Evolutionary conservation across 106 monocot species (phyloP).

Genomic region (Acanthochlamys bracteata): DNA sequence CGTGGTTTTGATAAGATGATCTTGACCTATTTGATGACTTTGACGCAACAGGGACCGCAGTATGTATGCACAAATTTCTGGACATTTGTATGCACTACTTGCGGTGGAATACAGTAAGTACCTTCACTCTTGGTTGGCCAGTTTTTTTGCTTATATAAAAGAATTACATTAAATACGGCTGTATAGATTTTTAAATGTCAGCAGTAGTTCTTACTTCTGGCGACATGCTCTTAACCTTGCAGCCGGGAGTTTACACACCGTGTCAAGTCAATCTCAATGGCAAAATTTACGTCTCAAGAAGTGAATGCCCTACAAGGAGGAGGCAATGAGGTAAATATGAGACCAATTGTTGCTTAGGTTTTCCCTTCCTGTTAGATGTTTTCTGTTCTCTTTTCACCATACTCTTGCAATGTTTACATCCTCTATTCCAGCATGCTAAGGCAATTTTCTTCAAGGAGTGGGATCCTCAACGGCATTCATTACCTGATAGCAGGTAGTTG

Average conservation of each 20-base stretch:
- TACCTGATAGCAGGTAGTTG: constrained; percentile 83
- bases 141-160: too few species aligned
- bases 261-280: constrained; percentile 96
- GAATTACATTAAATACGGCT: too few species aligned
- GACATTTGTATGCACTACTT: constrained; percentile 75
- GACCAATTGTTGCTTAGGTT: too few species aligned
- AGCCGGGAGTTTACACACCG: constrained; percentile 96
- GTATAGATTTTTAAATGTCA: too few species aligned
- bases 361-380: background rate
- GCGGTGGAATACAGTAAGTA: constrained; percentile 86
- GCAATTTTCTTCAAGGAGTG: constrained; percentile 81
- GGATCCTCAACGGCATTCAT: constrained; percentile 65
- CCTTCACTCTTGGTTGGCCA: background rate
- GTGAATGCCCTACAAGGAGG: constrained; percentile 85
- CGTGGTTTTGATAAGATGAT: background rate
- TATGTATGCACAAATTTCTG: constrained; percentile 84
- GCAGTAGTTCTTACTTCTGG: background rate
- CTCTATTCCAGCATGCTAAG: constrained; percentile 45
- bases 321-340: constrained; percentile 73
- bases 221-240: constrained; percentile 1
- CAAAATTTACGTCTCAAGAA: constrained; percentile 86
- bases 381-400: background rate
- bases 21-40: background rate
- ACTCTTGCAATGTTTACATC: constrained; percentile 2
- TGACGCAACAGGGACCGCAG: constrained; percentile 57